Conservation (phyloP, 306 rosid genomes). For the Malus orientalis region DNA sequence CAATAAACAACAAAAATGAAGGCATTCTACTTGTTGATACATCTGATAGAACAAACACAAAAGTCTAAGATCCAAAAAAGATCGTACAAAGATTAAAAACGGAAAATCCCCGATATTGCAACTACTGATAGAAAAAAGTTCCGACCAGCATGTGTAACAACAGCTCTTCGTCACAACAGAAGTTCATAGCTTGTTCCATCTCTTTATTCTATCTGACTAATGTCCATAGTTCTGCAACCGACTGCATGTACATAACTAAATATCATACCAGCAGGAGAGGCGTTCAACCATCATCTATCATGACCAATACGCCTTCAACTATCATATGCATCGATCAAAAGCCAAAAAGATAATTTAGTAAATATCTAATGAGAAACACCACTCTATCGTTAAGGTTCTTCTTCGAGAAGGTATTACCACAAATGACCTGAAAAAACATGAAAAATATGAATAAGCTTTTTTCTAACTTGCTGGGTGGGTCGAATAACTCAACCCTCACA, state of each 20-base stretch:
- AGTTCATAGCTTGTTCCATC: background rate
- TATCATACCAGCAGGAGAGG: background rate
- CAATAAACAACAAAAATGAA: background rate
- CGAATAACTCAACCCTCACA: background rate
- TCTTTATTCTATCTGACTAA: background rate
- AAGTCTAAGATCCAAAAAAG: background rate
- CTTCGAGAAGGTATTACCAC: background rate
- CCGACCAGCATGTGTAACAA: background rate
- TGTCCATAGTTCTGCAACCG: background rate
- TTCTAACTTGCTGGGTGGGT: background rate
- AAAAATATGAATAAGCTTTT: background rate
- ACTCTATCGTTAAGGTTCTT: background rate
- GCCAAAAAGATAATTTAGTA: background rate
- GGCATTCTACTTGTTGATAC: background rate
- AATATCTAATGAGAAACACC: background rate
- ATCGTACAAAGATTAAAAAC: slow-evolving; percentile 4
- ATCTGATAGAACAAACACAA: background rate
- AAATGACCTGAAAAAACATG: background rate
- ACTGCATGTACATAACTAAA: background rate
- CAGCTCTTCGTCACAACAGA: background rate
- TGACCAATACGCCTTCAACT: background rate
- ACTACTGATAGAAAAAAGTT: background rate
- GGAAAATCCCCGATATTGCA: background rate
- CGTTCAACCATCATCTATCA: background rate
- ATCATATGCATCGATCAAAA: background rate